Base-by-base conservation (phyloP, 2,329 filamentous ascomycete genomes). In the Phoma sp. region DNA sequence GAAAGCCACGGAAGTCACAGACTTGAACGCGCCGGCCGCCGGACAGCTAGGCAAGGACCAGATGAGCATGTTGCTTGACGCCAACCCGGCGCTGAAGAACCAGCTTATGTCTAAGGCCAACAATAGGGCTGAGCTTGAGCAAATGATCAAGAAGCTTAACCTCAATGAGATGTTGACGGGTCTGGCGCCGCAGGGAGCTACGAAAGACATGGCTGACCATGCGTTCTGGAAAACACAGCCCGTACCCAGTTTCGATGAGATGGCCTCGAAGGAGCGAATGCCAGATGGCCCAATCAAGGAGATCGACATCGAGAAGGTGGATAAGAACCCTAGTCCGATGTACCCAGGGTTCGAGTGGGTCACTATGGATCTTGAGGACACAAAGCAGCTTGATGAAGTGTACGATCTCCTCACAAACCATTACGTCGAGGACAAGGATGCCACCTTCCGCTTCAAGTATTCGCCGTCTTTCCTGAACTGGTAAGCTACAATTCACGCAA, bases 191-290 rank as follows among this genome's bases (percentile, higher is more conserved):
- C 87, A 85, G 58, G 90, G 89, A 51, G 96, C 96, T 69, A 88
- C 86, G 66, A 97, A 96, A 80, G 93, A 97, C 71, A 96, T 97
- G 91, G 92, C 89, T 6, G 90, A 88, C 54, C 97, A 98, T 83
- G 97, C 96, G 78, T 99, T 99, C 80, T 99, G 95, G 95, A 88
- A 91, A 75, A 99, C 95, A 41, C 95, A 99, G 76, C 95, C 95
- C 0, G 95, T 99, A 55, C 90, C 90, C 45, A 88, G 88, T 69
- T 96, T 98, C 70, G 77, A 80, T 42, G 78, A 83, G 46, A 77
- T 80, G 55, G 62, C 58, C 23, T 57, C 54, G 13, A 69, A 67
- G 58, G 69, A 74, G 33, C 70, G 82, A 59, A 71, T 77, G 33
- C 80, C 86, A 59, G 93, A 98, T 67, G 95, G 95, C 0, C 91